These are phyloP conservation scores for Dothistroma septosporum DNA, from an alignment of 2,329 filamentous ascomycete species.

Conservation along the genomic window DNA sequence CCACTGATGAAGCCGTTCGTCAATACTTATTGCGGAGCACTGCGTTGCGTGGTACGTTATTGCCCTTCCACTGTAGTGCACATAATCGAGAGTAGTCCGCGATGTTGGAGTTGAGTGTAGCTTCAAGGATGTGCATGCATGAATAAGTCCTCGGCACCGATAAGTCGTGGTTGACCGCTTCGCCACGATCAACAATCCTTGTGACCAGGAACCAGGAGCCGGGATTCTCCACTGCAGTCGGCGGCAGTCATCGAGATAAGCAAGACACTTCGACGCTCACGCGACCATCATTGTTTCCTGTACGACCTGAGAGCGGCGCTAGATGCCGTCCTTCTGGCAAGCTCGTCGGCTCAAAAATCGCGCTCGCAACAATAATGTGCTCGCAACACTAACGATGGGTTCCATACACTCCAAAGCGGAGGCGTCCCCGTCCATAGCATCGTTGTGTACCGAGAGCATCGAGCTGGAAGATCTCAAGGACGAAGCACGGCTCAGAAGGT, in stretches of 20 bases:
- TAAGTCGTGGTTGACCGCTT: background rate
- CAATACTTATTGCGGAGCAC: too few species aligned
- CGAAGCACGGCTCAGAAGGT: conserved; percentile 1
- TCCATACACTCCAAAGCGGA: background rate
- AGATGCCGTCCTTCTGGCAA: background rate
- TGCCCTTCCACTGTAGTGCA: too few species aligned
- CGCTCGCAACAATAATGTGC: background rate
- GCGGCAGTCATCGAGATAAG: background rate
- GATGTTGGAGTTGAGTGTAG: background rate
- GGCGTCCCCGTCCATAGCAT: background rate
- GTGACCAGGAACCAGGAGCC: background rate
- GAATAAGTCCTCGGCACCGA: background rate
- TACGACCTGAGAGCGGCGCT: background rate
- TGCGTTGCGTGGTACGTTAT: too few species aligned
- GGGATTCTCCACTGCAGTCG: background rate
- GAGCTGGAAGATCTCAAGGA: conserved; percentile 3
- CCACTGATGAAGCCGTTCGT: too few species aligned
- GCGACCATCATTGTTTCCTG: background rate
- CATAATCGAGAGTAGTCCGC: too few species aligned
- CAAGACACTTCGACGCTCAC: background rate
- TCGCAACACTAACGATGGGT: background rate
- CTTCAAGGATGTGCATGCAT: background rate
- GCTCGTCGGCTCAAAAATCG: background rate
- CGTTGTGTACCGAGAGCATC: background rate
- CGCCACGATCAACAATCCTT: background rate